Percentiles rank a stretch among this genome's conserved stretches.
Conservation (phyloP, 345 rosid species). For the Eucalyptus viminalis region DNA sequence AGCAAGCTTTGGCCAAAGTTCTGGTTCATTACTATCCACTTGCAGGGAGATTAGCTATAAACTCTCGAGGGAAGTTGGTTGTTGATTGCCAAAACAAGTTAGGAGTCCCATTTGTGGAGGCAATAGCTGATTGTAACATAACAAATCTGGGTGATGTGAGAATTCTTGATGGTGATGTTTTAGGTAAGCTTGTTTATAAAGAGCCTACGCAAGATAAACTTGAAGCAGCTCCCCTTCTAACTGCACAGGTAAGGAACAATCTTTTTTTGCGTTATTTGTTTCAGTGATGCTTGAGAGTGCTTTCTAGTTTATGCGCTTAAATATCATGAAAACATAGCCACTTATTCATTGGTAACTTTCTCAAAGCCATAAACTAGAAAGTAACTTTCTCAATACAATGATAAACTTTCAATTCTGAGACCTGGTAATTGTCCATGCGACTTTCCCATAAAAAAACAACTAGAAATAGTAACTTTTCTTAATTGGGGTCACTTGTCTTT, state of each 20-base stretch:
- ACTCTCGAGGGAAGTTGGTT: neutral
- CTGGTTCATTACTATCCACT: neutral
- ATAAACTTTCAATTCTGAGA: neutral
- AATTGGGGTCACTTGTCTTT: neutral
- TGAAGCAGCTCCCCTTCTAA: neutral
- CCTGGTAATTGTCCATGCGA: neutral
- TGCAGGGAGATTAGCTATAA: neutral
- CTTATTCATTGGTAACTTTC: neutral
- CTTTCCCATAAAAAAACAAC: neutral
- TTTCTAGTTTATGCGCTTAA: neutral
- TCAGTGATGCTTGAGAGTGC: neutral
- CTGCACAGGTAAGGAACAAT: neutral
- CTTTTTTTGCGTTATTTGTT: neutral
- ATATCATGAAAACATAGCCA: neutral
- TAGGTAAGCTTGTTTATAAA: neutral
- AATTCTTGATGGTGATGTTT: neutral
- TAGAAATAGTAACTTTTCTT: neutral
- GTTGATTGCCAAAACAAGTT: neutral
- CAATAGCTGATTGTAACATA: neutral
- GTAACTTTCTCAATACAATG: neutral
- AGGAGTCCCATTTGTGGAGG: neutral
- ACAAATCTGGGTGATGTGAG: neutral
- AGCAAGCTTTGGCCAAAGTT: neutral
- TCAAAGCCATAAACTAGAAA: neutral
- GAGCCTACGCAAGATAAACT: neutral